Conservation (phyloP, 208 protist species). For the Acanthamoeba quina region DNA sequence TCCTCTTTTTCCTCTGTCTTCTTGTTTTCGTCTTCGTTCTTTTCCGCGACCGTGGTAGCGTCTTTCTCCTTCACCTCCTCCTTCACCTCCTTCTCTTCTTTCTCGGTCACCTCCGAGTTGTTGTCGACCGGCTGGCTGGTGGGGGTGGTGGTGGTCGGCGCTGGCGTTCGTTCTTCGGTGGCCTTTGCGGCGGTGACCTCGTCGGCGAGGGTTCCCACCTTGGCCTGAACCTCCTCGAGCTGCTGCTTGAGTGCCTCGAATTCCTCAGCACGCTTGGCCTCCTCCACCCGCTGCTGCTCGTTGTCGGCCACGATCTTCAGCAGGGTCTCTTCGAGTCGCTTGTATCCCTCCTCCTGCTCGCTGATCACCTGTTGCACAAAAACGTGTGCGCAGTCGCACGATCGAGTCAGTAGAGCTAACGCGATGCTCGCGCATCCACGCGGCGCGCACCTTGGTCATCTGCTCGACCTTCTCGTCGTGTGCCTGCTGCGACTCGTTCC, state of each 20-base stretch:
- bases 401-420: neutral
- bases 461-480: conserved; percentile 23
- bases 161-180: neutral
- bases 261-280: neutral
- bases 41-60: neutral
- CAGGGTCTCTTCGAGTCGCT: conserved; percentile 8
- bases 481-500: conserved; percentile 10
- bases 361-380: neutral
- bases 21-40: neutral
- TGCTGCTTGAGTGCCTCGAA: conserved; percentile 9
- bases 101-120: neutral
- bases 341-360: conserved; percentile 13
- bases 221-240: neutral
- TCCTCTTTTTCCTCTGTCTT: neutral
- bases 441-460: neutral
- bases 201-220: neutral
- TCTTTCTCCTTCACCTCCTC: neutral
- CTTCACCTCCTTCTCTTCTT: too few species aligned
- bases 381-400: neutral
- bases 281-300: neutral
- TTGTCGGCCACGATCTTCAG: neutral
- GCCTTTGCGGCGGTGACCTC: neutral
- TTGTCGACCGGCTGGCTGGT: neutral
- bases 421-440: too few species aligned
- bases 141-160: neutral